Evolutionary conservation across 2,329 filamentous ascomycete genomes (phyloP).

Genomic region (Botryotinia calthae): DNA sequence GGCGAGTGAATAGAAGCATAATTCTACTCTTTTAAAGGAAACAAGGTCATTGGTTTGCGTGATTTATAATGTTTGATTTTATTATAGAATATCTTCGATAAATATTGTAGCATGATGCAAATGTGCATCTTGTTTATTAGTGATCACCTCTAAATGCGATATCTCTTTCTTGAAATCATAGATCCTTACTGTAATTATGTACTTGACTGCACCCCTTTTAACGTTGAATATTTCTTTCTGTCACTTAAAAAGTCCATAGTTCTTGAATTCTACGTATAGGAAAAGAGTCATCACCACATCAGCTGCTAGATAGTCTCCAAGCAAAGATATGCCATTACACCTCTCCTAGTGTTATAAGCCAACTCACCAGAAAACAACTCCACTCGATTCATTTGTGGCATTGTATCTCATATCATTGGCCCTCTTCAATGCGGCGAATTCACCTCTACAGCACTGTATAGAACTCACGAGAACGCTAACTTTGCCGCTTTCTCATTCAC

Average conservation of each 20-base stretch:
- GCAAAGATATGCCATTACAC: neutral
- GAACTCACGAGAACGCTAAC: neutral
- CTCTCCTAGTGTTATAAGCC: neutral
- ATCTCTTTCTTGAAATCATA: neutral
- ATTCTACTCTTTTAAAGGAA: neutral
- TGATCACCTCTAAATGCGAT: neutral
- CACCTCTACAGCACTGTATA: neutral
- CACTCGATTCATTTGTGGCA: neutral
- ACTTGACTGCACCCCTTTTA: neutral
- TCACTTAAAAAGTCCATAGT: neutral
- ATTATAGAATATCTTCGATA: neutral
- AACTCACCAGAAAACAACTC: neutral
- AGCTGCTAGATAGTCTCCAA: neutral
- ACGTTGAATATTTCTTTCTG: neutral
- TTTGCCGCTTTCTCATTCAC: neutral
- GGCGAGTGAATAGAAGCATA: neutral
- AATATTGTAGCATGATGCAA: neutral
- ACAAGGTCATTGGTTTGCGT: accelerated
- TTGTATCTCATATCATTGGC: neutral
- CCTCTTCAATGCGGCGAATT: neutral
- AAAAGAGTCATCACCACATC: too few species aligned
- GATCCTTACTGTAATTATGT: neutral
- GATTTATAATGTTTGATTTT: neutral
- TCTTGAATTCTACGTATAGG: too few species aligned
- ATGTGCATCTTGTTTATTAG: neutral